A percentile compares a stretch with the other conserved stretches of the same genome.
These are phyloP conservation scores for Arthroderma uncinatum DNA, from an alignment of 2,329 filamentous ascomycete species.

Conservation along the genomic window DNA sequence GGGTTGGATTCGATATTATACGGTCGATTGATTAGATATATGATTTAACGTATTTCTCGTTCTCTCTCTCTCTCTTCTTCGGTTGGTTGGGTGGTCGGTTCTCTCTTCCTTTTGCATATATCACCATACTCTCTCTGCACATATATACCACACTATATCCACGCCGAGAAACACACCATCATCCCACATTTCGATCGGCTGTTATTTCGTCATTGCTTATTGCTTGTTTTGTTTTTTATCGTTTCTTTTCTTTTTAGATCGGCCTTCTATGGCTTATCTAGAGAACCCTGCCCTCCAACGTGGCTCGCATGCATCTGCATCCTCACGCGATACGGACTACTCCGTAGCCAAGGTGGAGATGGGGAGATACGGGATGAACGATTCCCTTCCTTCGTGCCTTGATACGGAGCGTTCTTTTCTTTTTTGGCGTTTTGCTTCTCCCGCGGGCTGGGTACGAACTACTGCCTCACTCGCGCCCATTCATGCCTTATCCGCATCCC, in stretches of 20 bases:
- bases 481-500: background rate
- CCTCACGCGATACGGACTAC: background rate
- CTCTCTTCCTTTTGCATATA: background rate
- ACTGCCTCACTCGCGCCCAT: background rate
- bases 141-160: background rate
- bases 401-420: background rate
- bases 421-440: background rate
- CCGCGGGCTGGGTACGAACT: background rate
- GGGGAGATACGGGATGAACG: background rate
- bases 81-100: background rate
- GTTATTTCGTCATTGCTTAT: background rate
- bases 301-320: background rate
- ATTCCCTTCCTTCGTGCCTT: background rate
- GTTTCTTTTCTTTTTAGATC: background rate
- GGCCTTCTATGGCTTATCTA: background rate
- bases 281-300: background rate
- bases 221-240: background rate
- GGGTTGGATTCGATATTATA: background rate
- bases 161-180: background rate
- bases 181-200: background rate
- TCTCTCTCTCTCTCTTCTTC: background rate
- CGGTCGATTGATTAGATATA: background rate
- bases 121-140: background rate
- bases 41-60: conserved; percentile 2
- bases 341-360: background rate